A percentile compares a stretch with the other conserved stretches of the same genome.
Conservation (phyloP, 305 asterid genomes). For the Fraxinus nigra region DNA sequence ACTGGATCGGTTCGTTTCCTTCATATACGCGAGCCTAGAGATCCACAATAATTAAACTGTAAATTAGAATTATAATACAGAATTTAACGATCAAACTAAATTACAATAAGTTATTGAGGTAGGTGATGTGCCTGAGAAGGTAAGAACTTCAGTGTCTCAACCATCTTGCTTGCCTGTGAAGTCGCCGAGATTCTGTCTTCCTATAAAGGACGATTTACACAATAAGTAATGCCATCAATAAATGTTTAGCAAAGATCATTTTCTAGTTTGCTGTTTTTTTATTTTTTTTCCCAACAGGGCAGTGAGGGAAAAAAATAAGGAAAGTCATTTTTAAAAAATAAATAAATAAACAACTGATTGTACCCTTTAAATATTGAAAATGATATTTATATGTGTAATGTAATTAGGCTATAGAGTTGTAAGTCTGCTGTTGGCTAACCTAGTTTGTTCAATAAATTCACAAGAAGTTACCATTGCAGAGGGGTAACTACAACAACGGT, state of each 20-base stretch:
- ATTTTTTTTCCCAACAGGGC: neutral
- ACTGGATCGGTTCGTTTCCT: constrained; percentile 69
- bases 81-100: constrained; percentile 19
- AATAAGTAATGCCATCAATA: constrained; percentile 23
- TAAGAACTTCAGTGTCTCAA: constrained; percentile 74
- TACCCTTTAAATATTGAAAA: neutral
- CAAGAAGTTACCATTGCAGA: neutral
- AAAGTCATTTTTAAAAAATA: neutral
- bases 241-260: constrained; percentile 13
- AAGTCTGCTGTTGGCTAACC: neutral
- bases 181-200: constrained; percentile 78
- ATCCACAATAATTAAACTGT: constrained; percentile 17
- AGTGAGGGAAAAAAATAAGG: neutral
- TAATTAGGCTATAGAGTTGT: neutral
- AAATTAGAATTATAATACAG: constrained; percentile 7
- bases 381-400: neutral
- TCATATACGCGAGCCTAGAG: constrained; percentile 67
- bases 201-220: constrained; percentile 39
- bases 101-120: constrained; percentile 21
- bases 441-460: neutral
- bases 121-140: constrained; percentile 73
- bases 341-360: neutral
- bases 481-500: neutral
- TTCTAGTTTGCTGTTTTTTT: neutral
- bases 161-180: constrained; percentile 89